phyloP scores from a whole-genome alignment of 805 yeast species.

The Wickerhamomyces mucosus region DNA sequence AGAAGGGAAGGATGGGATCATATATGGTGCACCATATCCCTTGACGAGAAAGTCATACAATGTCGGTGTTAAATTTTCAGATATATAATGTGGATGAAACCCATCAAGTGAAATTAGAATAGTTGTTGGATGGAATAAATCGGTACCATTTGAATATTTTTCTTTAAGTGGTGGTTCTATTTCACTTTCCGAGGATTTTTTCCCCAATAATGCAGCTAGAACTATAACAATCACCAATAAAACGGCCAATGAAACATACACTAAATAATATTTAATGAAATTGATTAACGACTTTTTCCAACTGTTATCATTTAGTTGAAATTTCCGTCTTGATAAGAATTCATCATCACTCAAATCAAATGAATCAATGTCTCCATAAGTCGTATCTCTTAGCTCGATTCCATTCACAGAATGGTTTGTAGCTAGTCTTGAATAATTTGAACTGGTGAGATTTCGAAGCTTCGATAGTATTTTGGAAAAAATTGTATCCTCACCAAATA shows the following conservation, averaged over 20 bases:
- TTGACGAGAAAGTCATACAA: slow-evolving; percentile 46
- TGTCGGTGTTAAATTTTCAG: slow-evolving; percentile 57
- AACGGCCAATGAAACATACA: slow-evolving; percentile 3
- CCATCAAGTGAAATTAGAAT: slow-evolving; percentile 78
- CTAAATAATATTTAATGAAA: slow-evolving; percentile 5
- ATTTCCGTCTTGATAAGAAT: slow-evolving; percentile 13
- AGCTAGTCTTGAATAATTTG: slow-evolving; percentile 11
- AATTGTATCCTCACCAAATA: slow-evolving; percentile 6
- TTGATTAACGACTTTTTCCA: too few species aligned
- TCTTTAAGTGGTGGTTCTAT: not conserved
- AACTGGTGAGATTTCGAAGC: slow-evolving; percentile 3
- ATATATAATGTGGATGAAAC: slow-evolving; percentile 82
- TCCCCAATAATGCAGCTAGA: slow-evolving; percentile 11
- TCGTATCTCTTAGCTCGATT: slow-evolving; percentile 13
- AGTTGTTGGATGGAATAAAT: slow-evolving; percentile 54
- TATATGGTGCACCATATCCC: slow-evolving; percentile 63
- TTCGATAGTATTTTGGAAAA: slow-evolving; percentile 5
- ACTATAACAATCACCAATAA: slow-evolving; percentile 11
- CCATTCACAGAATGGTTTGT: slow-evolving; percentile 12
- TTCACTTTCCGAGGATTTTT: slow-evolving; percentile 1
- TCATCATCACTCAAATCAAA: slow-evolving; percentile 22
- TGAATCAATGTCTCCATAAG: slow-evolving; percentile 13
- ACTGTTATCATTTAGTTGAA: too few species aligned
- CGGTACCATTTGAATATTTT: slow-evolving; percentile 15
- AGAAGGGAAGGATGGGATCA: slow-evolving; percentile 83